Base-by-base conservation (phyloP, 2,329 filamentous ascomycete species). In the Clonostachys byssicola region DNA sequence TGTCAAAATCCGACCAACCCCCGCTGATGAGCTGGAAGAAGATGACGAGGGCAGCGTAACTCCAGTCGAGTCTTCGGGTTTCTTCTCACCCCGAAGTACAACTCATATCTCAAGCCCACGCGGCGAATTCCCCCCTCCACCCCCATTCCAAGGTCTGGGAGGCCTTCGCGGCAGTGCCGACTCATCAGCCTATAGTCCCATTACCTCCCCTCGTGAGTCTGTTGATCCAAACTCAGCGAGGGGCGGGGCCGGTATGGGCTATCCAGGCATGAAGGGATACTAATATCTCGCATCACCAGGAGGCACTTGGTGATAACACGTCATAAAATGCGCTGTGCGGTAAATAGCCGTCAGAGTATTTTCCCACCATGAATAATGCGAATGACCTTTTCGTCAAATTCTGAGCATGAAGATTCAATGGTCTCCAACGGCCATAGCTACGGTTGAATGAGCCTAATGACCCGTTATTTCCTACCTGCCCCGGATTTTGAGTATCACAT, bases 1-100 rank as follows among this genome's bases (percentile, higher is more conserved):
- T 6, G 91, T 90, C 59, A 96, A 95, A 68, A 89, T 97, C 54
- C 81, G 87, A 34, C 76, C 83, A 9, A 94, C 89, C 0, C 85
- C 88, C 3, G 77, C 77, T 2, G 82, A 82, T 42, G 89, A 95
- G 59, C 70, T 94, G n/a, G 86, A 90, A 46, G 82, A 88, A 18
- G 86, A 90, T 46, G 86, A 90, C 44, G 86, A 90, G 45, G 81
- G 78, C 45, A 78, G 76, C 9, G 67, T 81, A 10, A 83, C 81
- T 6, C 83, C 86, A 1, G 76, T 86, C 39, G 85, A 88, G 48
- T 84, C 82, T 7, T 78, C 78, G 2, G 81, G 81, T 16, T 89
- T 88, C 67, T 87, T 89, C 62, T 88, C 73, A 45, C 81, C 74
- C 50, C 75, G 67, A 39, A 77, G 70, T 51, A 76, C 64, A 9